Base-by-base conservation (phyloP, 306 rosid species). In the Lithocarpus polystachyus region DNA sequence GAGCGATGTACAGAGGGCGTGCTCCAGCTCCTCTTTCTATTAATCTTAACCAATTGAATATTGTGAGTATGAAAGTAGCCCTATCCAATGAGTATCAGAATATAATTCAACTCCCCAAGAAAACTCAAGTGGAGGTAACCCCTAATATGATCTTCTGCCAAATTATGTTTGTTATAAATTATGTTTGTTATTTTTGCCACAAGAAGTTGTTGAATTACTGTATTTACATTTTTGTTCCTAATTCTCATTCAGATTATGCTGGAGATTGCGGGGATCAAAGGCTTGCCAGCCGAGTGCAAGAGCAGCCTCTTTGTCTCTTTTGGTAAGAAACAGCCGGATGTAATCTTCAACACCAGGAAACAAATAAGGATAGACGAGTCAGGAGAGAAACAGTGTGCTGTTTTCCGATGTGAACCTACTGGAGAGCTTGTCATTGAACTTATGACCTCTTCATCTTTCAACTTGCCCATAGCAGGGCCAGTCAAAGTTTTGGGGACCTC, bases 251-350 rank as follows among this genome's bases (percentile, higher is more conserved):
- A 87, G 85, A 81, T 87, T 76, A 87, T 87, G 87, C 77, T 84
- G 72, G 87, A 84, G 78, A 71, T 84, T 84, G 87, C 82, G 70
- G 90, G 56, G 19, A 83, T 82, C 68, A 87, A 76, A 84, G 75
- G 72, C 71, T 62, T 82, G 33, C 88, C 80, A 43, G 62, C 64
- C 0, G 23, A 52, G 55, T 73, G 67, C 19, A 71, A 74, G 57
- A 81, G 82, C 68, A 77, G 64, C 69, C 75, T 82, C 35, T 54
- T 23, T 67, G 82, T 87, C 73, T 77, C 85, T 68, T 61, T 76
- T 78, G 33, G 64, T 19, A 82, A 82, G 85, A 79, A 80, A 80
- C 73, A 71, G 43, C 71, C 83, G 61, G 84, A 82, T 51, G 18
- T 24, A 28, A 5, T 69, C 78, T 79, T 87, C 74, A 79, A 72